phyloP scores from a whole-genome alignment of 192 early-diverging fungal genomes.

The Umbelopsis ramanniana region DNA sequence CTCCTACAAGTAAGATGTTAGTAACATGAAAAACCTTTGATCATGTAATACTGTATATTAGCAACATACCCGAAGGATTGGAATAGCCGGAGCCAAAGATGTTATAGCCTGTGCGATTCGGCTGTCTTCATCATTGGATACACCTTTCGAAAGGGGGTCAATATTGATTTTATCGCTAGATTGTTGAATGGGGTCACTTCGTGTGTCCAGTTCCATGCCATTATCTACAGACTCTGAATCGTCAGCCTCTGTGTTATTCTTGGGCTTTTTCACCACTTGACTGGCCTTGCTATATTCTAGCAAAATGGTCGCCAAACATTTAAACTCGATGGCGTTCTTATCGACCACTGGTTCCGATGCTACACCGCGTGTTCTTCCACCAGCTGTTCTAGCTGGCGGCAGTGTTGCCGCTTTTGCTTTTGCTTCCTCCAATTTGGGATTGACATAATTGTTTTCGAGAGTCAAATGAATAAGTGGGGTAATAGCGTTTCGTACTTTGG shows the following conservation, averaged over 20 bases:
- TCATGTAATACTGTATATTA: background rate
- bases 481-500: conserved; percentile 66
- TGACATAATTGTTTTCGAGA: conserved; percentile 47
- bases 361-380: conserved; percentile 4
- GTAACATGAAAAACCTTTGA: background rate
- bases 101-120: background rate
- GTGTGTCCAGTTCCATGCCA: conserved; percentile 4
- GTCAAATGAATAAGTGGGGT: conserved; percentile 61
- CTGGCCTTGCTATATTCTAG: conserved; percentile 40
- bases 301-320: conserved; percentile 50
- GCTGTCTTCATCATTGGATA: background rate
- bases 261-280: conserved; percentile 11
- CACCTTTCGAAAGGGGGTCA: background rate
- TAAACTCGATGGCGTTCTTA: conserved; percentile 49
- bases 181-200: background rate
- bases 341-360: conserved; percentile 31
- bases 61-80: background rate
- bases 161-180: background rate
- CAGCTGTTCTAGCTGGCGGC: background rate
- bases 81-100: background rate
- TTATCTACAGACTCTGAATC: background rate
- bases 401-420: conserved; percentile 23
- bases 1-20: conserved; percentile 28
- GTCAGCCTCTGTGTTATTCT: background rate
- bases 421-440: conserved; percentile 30